These are phyloP conservation scores for Samsoniella hepiali DNA, from an alignment of 2,329 filamentous ascomycete species.

Conservation along the genomic window DNA sequence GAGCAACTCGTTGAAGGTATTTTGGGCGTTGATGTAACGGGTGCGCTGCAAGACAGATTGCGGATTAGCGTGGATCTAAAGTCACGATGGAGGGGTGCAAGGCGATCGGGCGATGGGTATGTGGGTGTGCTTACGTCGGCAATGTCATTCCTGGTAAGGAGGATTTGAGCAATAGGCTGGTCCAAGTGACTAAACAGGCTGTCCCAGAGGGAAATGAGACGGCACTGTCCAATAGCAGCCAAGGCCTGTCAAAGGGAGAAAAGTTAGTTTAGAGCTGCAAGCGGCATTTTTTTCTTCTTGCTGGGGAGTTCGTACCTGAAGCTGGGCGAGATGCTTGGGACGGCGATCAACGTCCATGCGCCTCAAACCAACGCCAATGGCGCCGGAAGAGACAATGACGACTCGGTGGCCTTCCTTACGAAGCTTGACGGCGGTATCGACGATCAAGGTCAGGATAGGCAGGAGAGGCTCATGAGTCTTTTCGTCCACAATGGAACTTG, in stretches of 20 bases:
- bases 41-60: constrained; percentile 57
- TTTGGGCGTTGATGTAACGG: constrained; percentile 94
- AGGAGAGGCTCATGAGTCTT: constrained; percentile 89
- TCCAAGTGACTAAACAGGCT: constrained; percentile 82
- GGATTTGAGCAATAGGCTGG: constrained; percentile 90
- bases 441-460: constrained; percentile 85
- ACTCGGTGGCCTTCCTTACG: constrained; percentile 90
- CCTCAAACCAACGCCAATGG: constrained; percentile 88
- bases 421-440: constrained; percentile 86
- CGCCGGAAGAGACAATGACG: constrained; percentile 93
- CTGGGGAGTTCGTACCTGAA: constrained; percentile 50
- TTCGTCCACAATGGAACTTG: constrained; percentile 98
- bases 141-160: constrained; percentile 93
- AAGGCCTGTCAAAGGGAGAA: constrained; percentile 56
- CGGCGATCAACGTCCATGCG: constrained; percentile 85
- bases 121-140: constrained; percentile 64
- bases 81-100: constrained; percentile 7
- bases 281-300: not conserved
- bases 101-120: not conserved
- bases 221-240: constrained; percentile 92
- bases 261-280: not conserved
- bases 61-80: constrained; percentile 16
- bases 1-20: constrained; percentile 84
- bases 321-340: constrained; percentile 84
- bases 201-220: constrained; percentile 94